Percentiles rank a stretch among this genome's conserved stretches.
These are phyloP conservation scores for Sequoia sempervirens DNA, from an alignment of 75 land plant species.

Conservation along the genomic window DNA sequence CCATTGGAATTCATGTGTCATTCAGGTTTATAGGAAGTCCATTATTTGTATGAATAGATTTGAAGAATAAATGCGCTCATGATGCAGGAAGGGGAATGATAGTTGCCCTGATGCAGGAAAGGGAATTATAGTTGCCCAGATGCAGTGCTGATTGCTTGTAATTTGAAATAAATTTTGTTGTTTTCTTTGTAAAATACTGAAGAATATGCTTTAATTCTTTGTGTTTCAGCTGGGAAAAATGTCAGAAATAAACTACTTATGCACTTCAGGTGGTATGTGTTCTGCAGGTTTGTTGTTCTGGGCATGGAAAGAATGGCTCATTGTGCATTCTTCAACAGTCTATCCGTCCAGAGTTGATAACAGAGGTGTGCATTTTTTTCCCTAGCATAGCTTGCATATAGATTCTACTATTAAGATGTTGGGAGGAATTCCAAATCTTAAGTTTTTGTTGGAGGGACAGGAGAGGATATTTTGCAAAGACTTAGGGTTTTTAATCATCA, in stretches of 20 bases:
- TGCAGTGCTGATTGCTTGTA: neutral
- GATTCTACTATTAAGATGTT: neutral
- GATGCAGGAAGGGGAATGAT: neutral
- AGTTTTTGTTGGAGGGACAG: neutral
- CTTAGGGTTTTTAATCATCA: neutral
- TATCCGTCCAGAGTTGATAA: slow-evolving; percentile 91
- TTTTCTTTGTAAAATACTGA: neutral
- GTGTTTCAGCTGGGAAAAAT: neutral
- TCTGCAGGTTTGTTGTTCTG: slow-evolving; percentile 90
- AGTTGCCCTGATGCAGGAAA: neutral
- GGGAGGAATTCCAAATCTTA: neutral
- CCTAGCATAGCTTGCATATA: neutral
- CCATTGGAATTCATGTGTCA: neutral
- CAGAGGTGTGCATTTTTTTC: slow-evolving; percentile 55
- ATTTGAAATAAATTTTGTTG: neutral
- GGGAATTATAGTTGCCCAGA: neutral
- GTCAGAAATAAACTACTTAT: neutral
- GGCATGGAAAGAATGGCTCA: slow-evolving; percentile 98
- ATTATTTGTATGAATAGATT: neutral
- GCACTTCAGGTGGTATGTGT: neutral
- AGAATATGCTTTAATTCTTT: neutral
- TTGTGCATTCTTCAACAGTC: slow-evolving; percentile 82
- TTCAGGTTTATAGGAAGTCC: neutral
- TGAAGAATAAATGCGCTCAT: neutral
- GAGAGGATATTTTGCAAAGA: neutral